Base-by-base conservation (phyloP, 345 rosid genomes). In the Hibiscus tridactylites region DNA sequence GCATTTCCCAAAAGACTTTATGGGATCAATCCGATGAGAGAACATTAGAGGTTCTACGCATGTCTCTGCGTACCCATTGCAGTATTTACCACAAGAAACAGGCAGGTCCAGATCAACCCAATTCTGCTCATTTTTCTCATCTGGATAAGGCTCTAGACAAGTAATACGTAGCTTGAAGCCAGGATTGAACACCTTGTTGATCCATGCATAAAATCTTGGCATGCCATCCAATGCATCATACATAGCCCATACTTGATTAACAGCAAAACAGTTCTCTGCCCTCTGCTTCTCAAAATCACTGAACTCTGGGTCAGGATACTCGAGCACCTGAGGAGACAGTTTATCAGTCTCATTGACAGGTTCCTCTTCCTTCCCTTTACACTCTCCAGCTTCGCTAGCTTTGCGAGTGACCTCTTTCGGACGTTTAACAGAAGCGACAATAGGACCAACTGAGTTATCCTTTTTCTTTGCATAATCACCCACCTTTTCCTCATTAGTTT, bases 141-240 rank as follows among this genome's bases (percentile, higher is more conserved):
- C 80, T 6, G 87, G 84, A 11, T 72, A 6, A 35, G 88, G 76
- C 78, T 90, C 97, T 33, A 93, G 84, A 97, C 97, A 93, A 63
- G 84, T 84, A 69, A 91, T 83, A 76, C 56, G 73, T 24, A 90
- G 64, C 85, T 83, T 91, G 76, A 91, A 90, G 50, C 77, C 83
- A 35, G 83, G 83, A 17, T 81, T 75, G 61, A 69, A 28, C 50
- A 93, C 94, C 78, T 84, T 88, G 62, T 62, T 76, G 53, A 91
- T 70, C 69, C 76, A 73, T 31, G 90, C 97, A 83, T 93, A 90
- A 61, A 65, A 83, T 70, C 97, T 87, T 19, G 97, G 98, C 98
- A 93, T 87, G 74, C 87, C 82, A 52, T 91, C 98, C 24, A 64
- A 6, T 15, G 81, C 5, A 84, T 93, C 95, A 83, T 91, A 91